Percentiles rank a stretch among this genome's conserved stretches.
Conservation (phyloP, 108 stramenopile genomes). For the Nannochloropsis salina region DNA sequence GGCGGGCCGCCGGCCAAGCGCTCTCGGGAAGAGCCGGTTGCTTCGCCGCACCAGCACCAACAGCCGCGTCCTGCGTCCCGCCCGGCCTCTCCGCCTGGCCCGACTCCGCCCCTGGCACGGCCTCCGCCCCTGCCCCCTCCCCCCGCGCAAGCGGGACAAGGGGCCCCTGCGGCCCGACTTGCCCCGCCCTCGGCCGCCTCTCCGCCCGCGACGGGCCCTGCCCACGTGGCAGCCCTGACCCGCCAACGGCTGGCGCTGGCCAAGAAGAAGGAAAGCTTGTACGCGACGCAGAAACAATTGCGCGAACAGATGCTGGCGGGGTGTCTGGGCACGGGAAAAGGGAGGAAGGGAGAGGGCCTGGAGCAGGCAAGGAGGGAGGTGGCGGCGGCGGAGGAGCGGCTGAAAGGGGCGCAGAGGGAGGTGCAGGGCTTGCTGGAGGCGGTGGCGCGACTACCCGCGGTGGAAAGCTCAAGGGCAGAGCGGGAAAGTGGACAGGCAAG, state of each 20-base stretch:
- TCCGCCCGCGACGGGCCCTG: background rate
- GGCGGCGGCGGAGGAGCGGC: background rate
- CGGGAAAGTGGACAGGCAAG: background rate
- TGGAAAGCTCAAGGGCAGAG: background rate
- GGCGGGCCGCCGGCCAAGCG: background rate
- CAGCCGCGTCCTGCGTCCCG: background rate
- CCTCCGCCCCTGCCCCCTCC: background rate
- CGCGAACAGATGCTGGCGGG: background rate
- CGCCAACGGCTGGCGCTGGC: background rate
- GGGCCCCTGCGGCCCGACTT: too few relatives aligned
- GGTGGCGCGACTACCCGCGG: background rate
- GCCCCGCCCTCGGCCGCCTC: too few relatives aligned
- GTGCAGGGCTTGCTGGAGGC: background rate
- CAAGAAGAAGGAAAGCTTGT: conserved; percentile 1
- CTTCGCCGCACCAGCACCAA: background rate
- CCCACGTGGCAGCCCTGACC: background rate
- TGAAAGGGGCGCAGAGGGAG: background rate
- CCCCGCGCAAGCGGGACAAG: too few relatives aligned
- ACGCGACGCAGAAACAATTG: background rate
- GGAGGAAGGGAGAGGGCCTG: background rate
- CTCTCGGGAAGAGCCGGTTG: background rate
- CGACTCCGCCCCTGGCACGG: background rate
- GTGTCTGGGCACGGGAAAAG: background rate
- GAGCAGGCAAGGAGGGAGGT: background rate
- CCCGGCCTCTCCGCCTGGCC: background rate